Conservation (phyloP, 1,284 basidiomycete genomes). For the Ganoderma leucocontextum region DNA sequence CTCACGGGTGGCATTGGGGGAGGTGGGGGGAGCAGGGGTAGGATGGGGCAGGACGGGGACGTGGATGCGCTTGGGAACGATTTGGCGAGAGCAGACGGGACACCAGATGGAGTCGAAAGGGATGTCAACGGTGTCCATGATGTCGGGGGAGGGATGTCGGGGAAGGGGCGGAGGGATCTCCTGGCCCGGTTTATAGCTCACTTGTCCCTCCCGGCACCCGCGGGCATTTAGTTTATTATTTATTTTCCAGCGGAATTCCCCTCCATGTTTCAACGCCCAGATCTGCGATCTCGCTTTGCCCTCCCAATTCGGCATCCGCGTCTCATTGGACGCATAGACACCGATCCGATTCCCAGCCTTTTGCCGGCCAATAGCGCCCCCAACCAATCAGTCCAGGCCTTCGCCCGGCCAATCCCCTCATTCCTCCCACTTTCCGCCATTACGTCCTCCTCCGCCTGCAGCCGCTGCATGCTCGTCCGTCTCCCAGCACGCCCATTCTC, state of each 20-base stretch:
- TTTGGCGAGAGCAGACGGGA: constrained; percentile 75
- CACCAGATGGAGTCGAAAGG: constrained; percentile 74
- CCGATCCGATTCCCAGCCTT: constrained; percentile 35
- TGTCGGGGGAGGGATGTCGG: constrained; percentile 35
- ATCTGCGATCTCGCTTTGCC: constrained; percentile 23
- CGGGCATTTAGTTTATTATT: constrained; percentile 28
- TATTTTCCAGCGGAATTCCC: constrained; percentile 23
- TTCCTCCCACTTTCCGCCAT: constrained; percentile 23
- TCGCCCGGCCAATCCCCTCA: constrained; percentile 27
- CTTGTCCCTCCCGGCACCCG: constrained; percentile 21
- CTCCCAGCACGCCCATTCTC: constrained; percentile 17
- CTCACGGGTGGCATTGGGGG: constrained; percentile 44
- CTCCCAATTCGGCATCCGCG: constrained; percentile 30
- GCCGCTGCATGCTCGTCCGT: constrained; percentile 12
- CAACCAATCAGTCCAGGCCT: constrained; percentile 32
- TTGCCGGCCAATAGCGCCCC: constrained; percentile 33
- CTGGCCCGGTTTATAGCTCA: constrained; percentile 32
- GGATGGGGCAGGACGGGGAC: constrained; percentile 52
- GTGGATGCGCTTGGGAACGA: constrained; percentile 70
- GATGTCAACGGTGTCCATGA: constrained; percentile 50
- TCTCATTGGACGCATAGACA: constrained; percentile 35
- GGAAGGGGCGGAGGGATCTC: constrained; percentile 32
- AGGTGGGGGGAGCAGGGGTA: constrained; percentile 47
- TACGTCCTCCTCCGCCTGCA: constrained; percentile 28
- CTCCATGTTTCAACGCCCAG: constrained; percentile 23